Evolutionary conservation across 2,329 filamentous ascomycete genomes (phyloP), one percentile per base, ranked within the genome.

Genomic region (Blumeria hordei): DNA sequence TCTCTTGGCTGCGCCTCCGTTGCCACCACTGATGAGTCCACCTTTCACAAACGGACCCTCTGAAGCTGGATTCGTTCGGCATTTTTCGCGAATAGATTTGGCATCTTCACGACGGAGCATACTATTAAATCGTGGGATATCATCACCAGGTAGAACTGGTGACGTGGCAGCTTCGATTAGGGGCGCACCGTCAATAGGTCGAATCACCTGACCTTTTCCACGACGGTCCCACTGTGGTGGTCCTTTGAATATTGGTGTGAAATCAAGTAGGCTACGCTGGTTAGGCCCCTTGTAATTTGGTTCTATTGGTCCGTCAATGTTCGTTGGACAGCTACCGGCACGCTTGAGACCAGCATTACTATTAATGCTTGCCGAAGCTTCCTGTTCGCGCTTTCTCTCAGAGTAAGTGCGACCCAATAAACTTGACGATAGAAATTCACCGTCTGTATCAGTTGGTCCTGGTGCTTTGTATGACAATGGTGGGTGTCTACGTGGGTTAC

Each of bases 211-310:
- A 3, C 76, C 77, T 57, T 73, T 73, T 14, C 73, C 70, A 52
- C 75, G 74, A 50, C 70, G 71, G 54, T 70, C 67, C 62, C 74
- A 73, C 64, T 81, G 72, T 16, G 80, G 80, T 6, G 80, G 73
- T 58, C 83, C 80, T 53, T 74, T 71, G 62, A 81, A 83, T 52
- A 72, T 70, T 0, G 79, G 78, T 0, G 78, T 80, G 43, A 87
- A 71, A 62, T 85, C 83, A 34, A 88, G 68, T 6, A 88, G 71
- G 1, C 83, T 82, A 58, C 78, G 78, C 0, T 60, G 61, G 21
- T 57, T 57, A 5, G 35, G 49, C 28, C 5, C 6, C 11, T 18
- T 21, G 12, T 47, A 7, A 12, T 3, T 47, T 21, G 12, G 6
- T 43, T 43, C 18, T 6, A 16, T 43, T 16, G 18, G 14, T 12